These are phyloP conservation scores for Francoa sonchifolia DNA, from an alignment of 441 rosid species.

Conservation along the genomic window DNA sequence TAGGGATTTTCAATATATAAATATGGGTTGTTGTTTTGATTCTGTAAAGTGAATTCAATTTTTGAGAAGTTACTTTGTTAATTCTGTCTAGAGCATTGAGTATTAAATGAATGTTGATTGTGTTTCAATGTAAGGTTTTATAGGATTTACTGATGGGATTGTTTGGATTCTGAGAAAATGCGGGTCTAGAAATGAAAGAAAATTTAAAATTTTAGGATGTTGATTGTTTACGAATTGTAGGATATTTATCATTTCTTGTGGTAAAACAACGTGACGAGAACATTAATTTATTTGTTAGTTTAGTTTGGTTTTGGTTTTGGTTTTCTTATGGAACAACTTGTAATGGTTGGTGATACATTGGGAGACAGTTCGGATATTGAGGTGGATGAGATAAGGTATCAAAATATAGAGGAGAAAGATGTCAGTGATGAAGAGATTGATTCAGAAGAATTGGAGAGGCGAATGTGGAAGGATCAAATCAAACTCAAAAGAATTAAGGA, in stretches of 20 bases:
- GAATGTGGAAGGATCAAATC: conserved; percentile 95
- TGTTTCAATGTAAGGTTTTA: background rate
- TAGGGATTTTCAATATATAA: too few relatives aligned
- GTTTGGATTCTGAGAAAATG: conserved; percentile 8
- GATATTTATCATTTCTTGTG: too few relatives aligned
- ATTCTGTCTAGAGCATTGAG: background rate
- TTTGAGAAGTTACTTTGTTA: too few relatives aligned
- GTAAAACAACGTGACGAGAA: too few relatives aligned
- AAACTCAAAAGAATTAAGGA: conserved; percentile 81
- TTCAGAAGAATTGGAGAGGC: conserved; percentile 64
- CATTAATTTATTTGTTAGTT: too few relatives aligned
- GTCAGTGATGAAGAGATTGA: conserved; percentile 99
- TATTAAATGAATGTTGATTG: conserved; percentile 6
- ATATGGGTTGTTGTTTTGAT: too few relatives aligned
- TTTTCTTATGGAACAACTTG: conserved; percentile 12
- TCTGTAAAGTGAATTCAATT: too few relatives aligned
- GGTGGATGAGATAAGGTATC: conserved; percentile 62
- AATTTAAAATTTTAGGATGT: background rate
- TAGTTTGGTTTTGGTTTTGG: background rate
- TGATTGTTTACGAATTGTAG: too few relatives aligned
- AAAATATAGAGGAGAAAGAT: conserved; percentile 80
- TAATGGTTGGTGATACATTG: conserved; percentile 18
- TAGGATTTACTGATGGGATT: too few relatives aligned
- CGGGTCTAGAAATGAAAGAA: background rate
- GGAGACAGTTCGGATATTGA: conserved; percentile 52